Base-by-base conservation (phyloP, 306 rosid genomes). In the Rosa multiflora region DNA sequence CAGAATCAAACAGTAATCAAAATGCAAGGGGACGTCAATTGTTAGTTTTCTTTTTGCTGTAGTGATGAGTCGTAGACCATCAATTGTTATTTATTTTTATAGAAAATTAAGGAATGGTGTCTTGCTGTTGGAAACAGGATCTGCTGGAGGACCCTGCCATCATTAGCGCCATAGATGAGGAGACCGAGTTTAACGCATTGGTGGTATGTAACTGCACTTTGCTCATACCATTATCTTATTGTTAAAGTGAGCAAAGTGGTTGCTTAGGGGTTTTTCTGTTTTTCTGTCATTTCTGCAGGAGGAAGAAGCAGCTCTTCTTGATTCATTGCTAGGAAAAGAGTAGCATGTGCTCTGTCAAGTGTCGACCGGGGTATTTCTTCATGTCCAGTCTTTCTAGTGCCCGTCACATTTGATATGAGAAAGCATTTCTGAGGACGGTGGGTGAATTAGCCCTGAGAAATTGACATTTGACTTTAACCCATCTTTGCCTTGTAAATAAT, bases 101-200 rank as follows among this genome's bases (percentile, higher is more conserved):
- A 26, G 58, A 61, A 59, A 49, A 46, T 63, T 47, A 69, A 58
- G 64, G 62, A 63, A 48, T 14, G 12, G 49, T 21, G 14, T 51
- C 61, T 11, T 72, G 0, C 32, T 76, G 43, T 15, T 80, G 82
- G 83, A 82, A 86, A 85, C 88, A 92, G 98, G 98, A 94, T 59
- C 79, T 87, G 76, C 89, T 94, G 68, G 97, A 90, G 82, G 98
- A 94, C 79, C 89, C 93, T n/a, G 88, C 94, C 39, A 76, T 92
- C 76, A 85, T 79, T 35, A 87, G 97, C 8, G 94, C 91, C 69
- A 86, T 89, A 77, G 98, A 94, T 71, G 97, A 94, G 86, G 98
- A 94, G 85, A 94, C 98, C 15, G 97, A 94, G 88, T 94, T 94
- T 76, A 94, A 94, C 59, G 97, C 98, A 63, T 84, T 94, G 89